Conservation (phyloP, 2,329 filamentous ascomycete species). For the Trichophyton equinum region DNA sequence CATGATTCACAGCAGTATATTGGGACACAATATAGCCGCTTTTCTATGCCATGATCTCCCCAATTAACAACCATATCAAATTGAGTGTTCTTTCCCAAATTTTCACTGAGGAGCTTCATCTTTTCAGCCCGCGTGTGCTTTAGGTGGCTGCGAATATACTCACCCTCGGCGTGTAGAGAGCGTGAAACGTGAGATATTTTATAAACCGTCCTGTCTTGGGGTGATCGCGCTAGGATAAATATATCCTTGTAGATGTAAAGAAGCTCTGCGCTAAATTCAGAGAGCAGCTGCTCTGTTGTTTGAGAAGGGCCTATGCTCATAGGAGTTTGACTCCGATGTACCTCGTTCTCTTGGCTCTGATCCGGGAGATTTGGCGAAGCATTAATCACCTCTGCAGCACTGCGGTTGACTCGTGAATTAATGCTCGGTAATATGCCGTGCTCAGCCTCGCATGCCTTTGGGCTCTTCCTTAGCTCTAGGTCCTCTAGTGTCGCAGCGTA, state of each 20-base stretch:
- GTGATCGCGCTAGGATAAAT: slow-evolving; percentile 18
- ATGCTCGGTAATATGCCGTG: neutral
- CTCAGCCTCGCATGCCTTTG: neutral
- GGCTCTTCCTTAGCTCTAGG: slow-evolving; percentile 7
- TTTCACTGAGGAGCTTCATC: slow-evolving; percentile 14
- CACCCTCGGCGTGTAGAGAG: slow-evolving; percentile 15
- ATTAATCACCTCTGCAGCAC: neutral
- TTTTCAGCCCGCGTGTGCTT: slow-evolving; percentile 14
- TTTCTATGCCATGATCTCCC: slow-evolving; percentile 15
- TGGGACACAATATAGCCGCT: slow-evolving; percentile 21
- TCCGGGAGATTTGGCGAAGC: neutral
- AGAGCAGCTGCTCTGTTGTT: slow-evolving; percentile 11
- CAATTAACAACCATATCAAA: slow-evolving; percentile 19
- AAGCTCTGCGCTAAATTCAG: slow-evolving; percentile 16
- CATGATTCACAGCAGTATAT: slow-evolving; percentile 15
- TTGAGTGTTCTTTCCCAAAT: slow-evolving; percentile 13
- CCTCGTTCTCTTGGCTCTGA: neutral
- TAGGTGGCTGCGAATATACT: slow-evolving; percentile 20
- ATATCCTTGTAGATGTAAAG: slow-evolving; percentile 20
- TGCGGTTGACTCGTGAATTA: neutral
- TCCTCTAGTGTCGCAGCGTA: slow-evolving; percentile 16
- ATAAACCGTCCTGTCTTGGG: slow-evolving; percentile 17
- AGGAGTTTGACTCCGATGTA: neutral
- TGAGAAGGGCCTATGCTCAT: neutral
- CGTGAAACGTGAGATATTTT: slow-evolving; percentile 22